These are phyloP conservation scores for Thielaviopsis ethacetica DNA, from an alignment of 2,329 filamentous ascomycete species.

Conservation along the genomic window DNA sequence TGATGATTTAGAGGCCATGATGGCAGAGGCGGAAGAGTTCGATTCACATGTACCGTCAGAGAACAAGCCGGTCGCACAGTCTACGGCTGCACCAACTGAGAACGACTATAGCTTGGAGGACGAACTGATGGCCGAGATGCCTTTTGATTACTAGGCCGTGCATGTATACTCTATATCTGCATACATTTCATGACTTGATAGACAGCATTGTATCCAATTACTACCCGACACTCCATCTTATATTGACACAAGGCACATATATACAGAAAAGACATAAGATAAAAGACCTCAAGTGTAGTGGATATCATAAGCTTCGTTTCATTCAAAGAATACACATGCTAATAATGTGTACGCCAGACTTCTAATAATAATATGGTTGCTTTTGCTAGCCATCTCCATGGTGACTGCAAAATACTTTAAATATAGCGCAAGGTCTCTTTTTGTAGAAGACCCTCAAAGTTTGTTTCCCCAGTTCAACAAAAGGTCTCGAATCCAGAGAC, in stretches of 20 bases:
- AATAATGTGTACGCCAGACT: neutral
- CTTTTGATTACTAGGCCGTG: conserved; percentile 6
- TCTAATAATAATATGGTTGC: neutral
- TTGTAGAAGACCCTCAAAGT: neutral
- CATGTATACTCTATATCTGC: no score
- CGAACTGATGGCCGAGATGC: conserved; percentile 50
- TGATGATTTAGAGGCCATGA: conserved; percentile 35
- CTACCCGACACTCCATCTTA: no score
- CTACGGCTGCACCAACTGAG: conserved; percentile 11
- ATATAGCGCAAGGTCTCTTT: neutral
- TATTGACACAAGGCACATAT: no score
- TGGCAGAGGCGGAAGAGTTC: conserved; percentile 30
- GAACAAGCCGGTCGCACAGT: neutral
- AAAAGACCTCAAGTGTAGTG: neutral
- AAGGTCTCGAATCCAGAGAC: neutral
- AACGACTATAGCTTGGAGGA: conserved; percentile 44
- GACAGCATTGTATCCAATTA: neutral
- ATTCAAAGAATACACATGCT: neutral
- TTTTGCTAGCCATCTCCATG: conserved; percentile 8
- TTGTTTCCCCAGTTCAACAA: neutral
- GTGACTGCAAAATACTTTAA: conserved; percentile 1
- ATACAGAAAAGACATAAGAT: neutral
- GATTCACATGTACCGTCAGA: neutral
- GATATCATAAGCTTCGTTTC: conserved; percentile 7
- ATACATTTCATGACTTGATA: no score